Percentiles rank a stretch among this genome's conserved stretches.
Conservation (phyloP, 2,329 filamentous ascomycete species). For the Penicillium oxalicum region DNA sequence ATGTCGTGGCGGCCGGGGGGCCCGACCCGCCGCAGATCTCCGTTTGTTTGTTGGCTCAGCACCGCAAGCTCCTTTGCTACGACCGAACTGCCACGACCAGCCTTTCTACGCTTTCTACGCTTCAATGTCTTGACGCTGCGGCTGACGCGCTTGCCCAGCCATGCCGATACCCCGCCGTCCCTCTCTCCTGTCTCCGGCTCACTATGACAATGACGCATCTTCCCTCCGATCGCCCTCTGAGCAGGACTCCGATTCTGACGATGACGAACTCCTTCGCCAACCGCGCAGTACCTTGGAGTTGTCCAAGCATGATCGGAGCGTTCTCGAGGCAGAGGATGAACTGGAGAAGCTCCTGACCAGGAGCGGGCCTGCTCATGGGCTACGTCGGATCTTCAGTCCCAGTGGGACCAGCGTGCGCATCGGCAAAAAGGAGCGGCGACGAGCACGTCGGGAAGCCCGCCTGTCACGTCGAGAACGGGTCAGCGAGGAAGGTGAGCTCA, state of each 20-base stretch:
- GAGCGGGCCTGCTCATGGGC: conserved; percentile 30
- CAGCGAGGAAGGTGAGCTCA: conserved; percentile 66
- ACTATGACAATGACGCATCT: conserved; percentile 63
- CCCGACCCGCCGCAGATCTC: conserved; percentile 5
- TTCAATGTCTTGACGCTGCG: conserved; percentile 21
- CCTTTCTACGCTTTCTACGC: conserved; percentile 2
- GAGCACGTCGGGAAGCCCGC: conserved; percentile 40
- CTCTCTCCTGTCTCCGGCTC: conserved; percentile 57
- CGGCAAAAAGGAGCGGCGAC: conserved; percentile 47
- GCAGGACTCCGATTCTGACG: conserved; percentile 70
- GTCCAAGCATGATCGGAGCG: conserved; percentile 61
- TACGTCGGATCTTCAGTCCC: conserved; percentile 38
- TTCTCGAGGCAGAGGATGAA: conserved; percentile 69
- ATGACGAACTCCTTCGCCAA: conserved; percentile 61
- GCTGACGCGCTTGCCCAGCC: conserved; percentile 14
- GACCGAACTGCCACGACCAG: not conserved
- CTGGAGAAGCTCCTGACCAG: conserved; percentile 45
- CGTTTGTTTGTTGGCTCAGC: not conserved
- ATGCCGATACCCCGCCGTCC: conserved; percentile 20
- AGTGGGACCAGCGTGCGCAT: conserved; percentile 47
- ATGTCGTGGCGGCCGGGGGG: conserved; percentile 10
- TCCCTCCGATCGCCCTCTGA: conserved; percentile 58
- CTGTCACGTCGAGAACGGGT: conserved; percentile 48
- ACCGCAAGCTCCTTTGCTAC: not conserved
- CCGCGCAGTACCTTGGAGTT: conserved; percentile 65